Evolutionary conservation across 176 grass and related monocot species (phyloP).

Genomic region (Triticum dicoccoides): DNA sequence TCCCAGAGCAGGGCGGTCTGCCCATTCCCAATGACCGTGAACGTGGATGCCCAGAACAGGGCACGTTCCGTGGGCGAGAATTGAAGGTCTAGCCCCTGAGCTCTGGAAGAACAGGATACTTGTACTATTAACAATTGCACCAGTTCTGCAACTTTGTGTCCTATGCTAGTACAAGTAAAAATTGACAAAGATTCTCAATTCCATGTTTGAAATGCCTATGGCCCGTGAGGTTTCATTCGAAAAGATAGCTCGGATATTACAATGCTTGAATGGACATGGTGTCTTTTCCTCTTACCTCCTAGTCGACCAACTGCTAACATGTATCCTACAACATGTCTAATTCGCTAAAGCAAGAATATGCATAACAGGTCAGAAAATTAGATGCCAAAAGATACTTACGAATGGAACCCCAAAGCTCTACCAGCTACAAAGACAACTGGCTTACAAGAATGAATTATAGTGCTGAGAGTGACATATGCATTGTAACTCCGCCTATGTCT

Average conservation of each 20-base stretch:
- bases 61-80: too few species aligned
- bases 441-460: slow-evolving; percentile 10
- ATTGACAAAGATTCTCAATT: not conserved
- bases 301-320: not conserved
- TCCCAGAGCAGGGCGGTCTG: too few species aligned
- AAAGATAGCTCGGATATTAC: not conserved
- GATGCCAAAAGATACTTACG: not conserved
- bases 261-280: not conserved
- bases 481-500: not conserved
- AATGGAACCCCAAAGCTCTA: not conserved
- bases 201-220: not conserved
- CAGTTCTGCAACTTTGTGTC: not conserved
- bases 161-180: not conserved
- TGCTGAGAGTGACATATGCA: not conserved
- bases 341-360: not conserved
- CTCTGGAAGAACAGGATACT: not conserved
- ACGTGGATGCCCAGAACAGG: too few species aligned
- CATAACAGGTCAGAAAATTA: not conserved
- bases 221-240: not conserved
- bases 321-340: not conserved
- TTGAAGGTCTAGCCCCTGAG: too few species aligned
- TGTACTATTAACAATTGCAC: not conserved
- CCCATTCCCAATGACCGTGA: too few species aligned
- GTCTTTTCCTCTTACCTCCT: slow-evolving; percentile 11
- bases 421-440: slow-evolving; percentile 4